phyloP scores from a whole-genome alignment of 2,329 filamentous ascomycete species.

The Aspergillus ustus region DNA sequence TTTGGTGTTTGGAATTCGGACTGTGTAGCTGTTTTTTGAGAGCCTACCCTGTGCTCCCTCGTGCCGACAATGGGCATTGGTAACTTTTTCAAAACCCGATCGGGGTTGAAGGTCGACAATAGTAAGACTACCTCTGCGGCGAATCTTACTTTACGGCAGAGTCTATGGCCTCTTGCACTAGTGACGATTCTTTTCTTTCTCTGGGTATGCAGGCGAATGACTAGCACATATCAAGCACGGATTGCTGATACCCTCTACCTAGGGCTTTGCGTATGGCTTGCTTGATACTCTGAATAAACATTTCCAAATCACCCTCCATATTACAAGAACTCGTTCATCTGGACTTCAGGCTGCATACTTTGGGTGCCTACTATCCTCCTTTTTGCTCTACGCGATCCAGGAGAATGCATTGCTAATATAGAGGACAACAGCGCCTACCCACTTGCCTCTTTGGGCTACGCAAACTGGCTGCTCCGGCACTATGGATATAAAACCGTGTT shows the following conservation, averaged over 20 bases:
- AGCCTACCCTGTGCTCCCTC: neutral
- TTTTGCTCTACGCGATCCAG: neutral
- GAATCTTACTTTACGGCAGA: conserved; percentile 49
- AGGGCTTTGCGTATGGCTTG: conserved; percentile 56
- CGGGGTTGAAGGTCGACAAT: conserved; percentile 39
- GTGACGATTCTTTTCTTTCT: conserved; percentile 58
- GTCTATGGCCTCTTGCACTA: conserved; percentile 48
- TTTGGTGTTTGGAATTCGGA: neutral
- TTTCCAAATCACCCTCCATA: conserved; percentile 61
- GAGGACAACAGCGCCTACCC: conserved; percentile 52
- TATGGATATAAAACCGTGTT: conserved; percentile 83
- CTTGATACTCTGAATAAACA: conserved; percentile 59
- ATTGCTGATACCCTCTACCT: conserved; percentile 27
- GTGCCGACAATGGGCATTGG: conserved; percentile 33
- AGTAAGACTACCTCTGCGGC: conserved; percentile 46
- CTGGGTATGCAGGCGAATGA: conserved; percentile 46
- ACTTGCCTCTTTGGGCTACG: conserved; percentile 58
- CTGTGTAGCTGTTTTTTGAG: neutral
- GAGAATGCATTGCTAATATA: neutral
- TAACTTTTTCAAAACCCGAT: conserved; percentile 36
- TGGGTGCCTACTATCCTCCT: conserved; percentile 51
- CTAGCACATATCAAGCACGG: neutral
- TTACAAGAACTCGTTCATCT: conserved; percentile 61
- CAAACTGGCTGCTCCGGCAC: conserved; percentile 66
- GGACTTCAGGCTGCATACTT: conserved; percentile 70